A percentile compares a stretch with the other conserved stretches of the same genome.
Evolutionary conservation across 2,329 filamentous ascomycete genomes (phyloP).

Genomic region (Xylaria sp.): DNA sequence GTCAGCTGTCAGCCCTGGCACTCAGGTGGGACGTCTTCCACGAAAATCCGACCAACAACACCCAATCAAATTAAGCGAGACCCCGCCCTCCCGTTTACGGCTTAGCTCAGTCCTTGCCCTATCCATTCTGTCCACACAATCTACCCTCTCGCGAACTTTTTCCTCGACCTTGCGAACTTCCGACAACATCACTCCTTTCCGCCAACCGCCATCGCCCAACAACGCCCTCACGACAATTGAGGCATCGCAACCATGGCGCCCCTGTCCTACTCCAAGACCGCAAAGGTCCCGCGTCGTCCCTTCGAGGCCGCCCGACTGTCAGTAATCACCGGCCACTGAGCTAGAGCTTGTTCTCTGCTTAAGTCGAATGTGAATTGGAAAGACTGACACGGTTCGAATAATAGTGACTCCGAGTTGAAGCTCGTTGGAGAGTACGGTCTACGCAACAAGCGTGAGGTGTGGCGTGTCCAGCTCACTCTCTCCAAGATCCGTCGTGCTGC

Average conservation of each 20-base stretch:
- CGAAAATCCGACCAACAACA: not conserved
- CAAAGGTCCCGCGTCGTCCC: constrained; percentile 96
- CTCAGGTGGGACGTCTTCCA: not conserved
- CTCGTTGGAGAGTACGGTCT: constrained; percentile 99
- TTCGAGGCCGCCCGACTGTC: constrained; percentile 99
- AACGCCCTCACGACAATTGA: constrained; percentile 52
- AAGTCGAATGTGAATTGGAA: constrained; percentile 81
- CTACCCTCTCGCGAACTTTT: constrained; percentile 38
- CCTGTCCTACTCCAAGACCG: constrained; percentile 97
- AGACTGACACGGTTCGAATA: constrained; percentile 70
- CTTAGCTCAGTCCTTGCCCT: constrained; percentile 45
- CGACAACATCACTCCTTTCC: constrained; percentile 35
- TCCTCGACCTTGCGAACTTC: constrained; percentile 33
- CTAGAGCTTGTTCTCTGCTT: constrained; percentile 93
- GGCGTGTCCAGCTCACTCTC: constrained; percentile 98
- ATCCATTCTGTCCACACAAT: constrained; percentile 46
- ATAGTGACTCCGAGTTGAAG: constrained; percentile 99
- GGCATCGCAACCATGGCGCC: constrained; percentile 56
- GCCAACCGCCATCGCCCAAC: constrained; percentile 41
- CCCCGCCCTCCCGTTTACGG: constrained; percentile 26
- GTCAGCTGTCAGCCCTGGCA: constrained; percentile 25
- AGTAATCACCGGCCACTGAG: constrained; percentile 97
- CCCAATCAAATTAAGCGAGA: constrained; percentile 45
- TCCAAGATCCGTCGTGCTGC: constrained; percentile 99
- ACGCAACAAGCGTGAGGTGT: constrained; percentile 99